Evolutionary conservation across 1,139 yeast genomes (phyloP), one percentile per base, ranked within the genome.

Genomic region (Martiniozyma asiatica): DNA sequence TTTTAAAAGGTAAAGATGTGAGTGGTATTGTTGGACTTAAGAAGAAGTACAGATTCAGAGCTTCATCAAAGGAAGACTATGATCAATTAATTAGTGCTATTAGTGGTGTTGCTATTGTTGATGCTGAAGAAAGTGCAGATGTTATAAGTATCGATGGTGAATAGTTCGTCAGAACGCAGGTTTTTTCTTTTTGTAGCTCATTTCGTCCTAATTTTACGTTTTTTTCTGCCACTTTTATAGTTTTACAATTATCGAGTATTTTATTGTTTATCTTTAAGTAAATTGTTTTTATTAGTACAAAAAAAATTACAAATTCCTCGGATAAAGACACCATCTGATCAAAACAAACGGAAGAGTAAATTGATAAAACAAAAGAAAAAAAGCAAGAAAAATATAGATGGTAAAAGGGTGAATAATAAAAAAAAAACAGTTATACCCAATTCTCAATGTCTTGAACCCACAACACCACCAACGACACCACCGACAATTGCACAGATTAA

Each of bases 401-500:
- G n/a, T n/a, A n/a, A n/a, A n/a, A n/a, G n/a, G n/a, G n/a, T n/a
- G n/a, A n/a, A n/a, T n/a, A n/a, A n/a, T n/a, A n/a, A n/a, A n/a
- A n/a, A n/a, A n/a, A n/a, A n/a, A n/a, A n/a, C n/a, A n/a, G n/a
- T n/a, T n/a, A n/a, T n/a, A n/a, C n/a, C n/a, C n/a, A n/a, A 18
- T 10, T 9, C 12, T 27, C 28, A 41, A 29, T 46, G 33, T 40
- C 41, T 44, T 22, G 48, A 38, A 35, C 59, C 59, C 34, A 55
- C 55, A 33, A 54, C 58, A 41, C 54, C 56, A 37, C 62, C 71
- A 37, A 69, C 75, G 34, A 82, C 68, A 35, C 77, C 78, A 40
- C 79, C 69, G 30, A 84, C 81, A 49, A 81, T 60, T 39, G 78
- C 66, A 42, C 72, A 63, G 40, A 79, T 54, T 38, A 80, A 63